Evolutionary conservation across 164 flowering plant species (phyloP), one percentile per base, ranked within the genome.

Genomic region (Vitis labrusca): DNA sequence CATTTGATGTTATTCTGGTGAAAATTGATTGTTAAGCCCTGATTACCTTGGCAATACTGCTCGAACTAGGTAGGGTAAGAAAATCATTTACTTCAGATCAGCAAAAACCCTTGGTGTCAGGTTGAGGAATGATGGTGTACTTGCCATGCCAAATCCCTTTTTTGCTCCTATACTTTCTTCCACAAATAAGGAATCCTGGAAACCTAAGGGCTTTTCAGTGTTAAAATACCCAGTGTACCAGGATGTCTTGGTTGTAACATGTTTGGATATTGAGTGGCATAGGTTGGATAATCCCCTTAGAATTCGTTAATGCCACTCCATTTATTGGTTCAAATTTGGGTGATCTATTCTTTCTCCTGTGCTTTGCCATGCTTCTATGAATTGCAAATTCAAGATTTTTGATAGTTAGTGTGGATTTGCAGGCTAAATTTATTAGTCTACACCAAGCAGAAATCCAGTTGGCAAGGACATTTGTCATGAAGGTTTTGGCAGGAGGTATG

Each of bases 401-500:
- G 49, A 12, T 61, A 55, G 44, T 10, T 23, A 7, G 27, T 63
- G 61, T 68, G 55, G 30, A 27, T 15, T 44, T 69, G 61, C 62
- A 77, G 80, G 65, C 44, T 17, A 69, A 77, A 44, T 69, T 77
- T 65, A 29, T 70, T 13, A 66, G 58, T 51, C 49, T 74, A 8
- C 80, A 73, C 64, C 65, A 66, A 61, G 65, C 48, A 56, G 74
- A 77, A 65, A 61, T 77, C 48, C 64, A 37, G 30, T 66, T 77
- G 50, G 74, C 54, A 8, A 77, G 57, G 67, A 27, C 17, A 47
- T 50, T 73, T 60, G 27, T 57, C 9, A 3, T 63, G 73, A 73
- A 69, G 60, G 49, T 73, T n/a, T 9, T 57, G 71, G 37, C 71
- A 54, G 50, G 70, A 70, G 80, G 80, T 77, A 63, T 15, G 55